phyloP scores from a whole-genome alignment of 1,139 yeast genomes.

The Pichia sp. region DNA sequence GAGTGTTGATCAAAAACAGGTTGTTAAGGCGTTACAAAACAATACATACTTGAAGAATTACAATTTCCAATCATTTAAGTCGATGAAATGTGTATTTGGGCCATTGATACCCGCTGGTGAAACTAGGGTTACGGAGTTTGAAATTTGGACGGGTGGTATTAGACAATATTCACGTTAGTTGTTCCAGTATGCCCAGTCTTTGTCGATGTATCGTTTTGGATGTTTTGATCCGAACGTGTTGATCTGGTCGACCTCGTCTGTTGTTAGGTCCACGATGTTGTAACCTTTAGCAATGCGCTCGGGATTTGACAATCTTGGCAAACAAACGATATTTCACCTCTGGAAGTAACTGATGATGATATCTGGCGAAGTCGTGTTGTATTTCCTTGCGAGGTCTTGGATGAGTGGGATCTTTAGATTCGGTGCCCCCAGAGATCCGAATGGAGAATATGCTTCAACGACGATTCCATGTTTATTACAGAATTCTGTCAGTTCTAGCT shows the following conservation, averaged over 20 bases:
- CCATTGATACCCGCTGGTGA: slow-evolving; percentile 25
- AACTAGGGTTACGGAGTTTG: slow-evolving; percentile 25
- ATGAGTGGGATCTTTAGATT: slow-evolving; percentile 43
- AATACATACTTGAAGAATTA: slow-evolving; percentile 31
- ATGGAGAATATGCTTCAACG: slow-evolving; percentile 66
- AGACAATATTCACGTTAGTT: slow-evolving; percentile 17
- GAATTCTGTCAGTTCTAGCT: slow-evolving; percentile 59
- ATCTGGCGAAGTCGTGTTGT: slow-evolving; percentile 43
- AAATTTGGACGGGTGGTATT: slow-evolving; percentile 36
- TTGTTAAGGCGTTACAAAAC: slow-evolving; percentile 22
- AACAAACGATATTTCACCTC: slow-evolving; percentile 47
- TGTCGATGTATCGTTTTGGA: slow-evolving; percentile 35
- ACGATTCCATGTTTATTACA: slow-evolving; percentile 49
- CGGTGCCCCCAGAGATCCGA: slow-evolving; percentile 63
- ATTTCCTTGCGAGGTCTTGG: slow-evolving; percentile 42
- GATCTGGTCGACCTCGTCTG: slow-evolving; percentile 42
- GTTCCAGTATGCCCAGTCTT: neutral
- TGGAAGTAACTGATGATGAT: slow-evolving; percentile 55
- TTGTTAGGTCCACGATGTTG: slow-evolving; percentile 17
- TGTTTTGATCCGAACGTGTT: slow-evolving; percentile 43
- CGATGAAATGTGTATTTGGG: slow-evolving; percentile 29
- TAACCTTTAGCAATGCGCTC: slow-evolving; percentile 31
- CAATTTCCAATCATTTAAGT: slow-evolving; percentile 32
- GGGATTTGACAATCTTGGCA: slow-evolving; percentile 48
- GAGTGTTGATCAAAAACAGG: slow-evolving; percentile 18